These are phyloP conservation scores for Dactylellina leptospora DNA, from an alignment of 2,329 filamentous ascomycete genomes.

Conservation along the genomic window DNA sequence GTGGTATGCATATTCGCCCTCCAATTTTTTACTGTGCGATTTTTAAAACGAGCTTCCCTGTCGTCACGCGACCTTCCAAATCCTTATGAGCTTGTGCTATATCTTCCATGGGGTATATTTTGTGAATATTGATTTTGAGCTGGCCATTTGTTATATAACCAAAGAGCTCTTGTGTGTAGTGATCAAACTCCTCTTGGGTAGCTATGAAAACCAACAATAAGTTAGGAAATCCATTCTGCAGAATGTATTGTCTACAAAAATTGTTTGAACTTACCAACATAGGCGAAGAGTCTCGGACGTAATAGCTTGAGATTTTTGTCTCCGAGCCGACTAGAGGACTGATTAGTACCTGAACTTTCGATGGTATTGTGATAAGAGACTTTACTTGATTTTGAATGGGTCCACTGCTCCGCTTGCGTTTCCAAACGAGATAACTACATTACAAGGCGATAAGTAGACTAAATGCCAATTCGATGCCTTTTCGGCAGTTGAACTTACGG, in stretches of 20 bases:
- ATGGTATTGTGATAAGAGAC: background rate
- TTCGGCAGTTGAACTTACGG: conserved; percentile 6
- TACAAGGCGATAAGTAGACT: no score
- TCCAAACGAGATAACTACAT: conserved; percentile 55
- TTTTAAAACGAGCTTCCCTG: conserved; percentile 81
- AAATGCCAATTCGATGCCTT: background rate
- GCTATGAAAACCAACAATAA: conserved; percentile 54
- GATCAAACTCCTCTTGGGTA: conserved; percentile 74
- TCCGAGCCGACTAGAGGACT: conserved; percentile 62
- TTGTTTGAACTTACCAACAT: conserved; percentile 63
- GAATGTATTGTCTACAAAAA: background rate
- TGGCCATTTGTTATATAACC: conserved; percentile 74
- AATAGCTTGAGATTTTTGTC: conserved; percentile 80
- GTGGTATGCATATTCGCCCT: no score
- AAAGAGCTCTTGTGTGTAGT: conserved; percentile 77
- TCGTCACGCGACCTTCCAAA: conserved; percentile 81
- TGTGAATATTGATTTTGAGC: conserved; percentile 76
- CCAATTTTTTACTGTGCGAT: conserved; percentile 63
- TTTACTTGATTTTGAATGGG: conserved; percentile 69
- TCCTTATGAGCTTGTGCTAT: conserved; percentile 76
- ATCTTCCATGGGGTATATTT: conserved; percentile 78
- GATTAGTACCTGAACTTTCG: conserved; percentile 14
- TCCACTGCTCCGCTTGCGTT: conserved; percentile 71
- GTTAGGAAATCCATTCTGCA: conserved; percentile 9
- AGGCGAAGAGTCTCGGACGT: conserved; percentile 77